Base-by-base conservation (phyloP, 805 yeast genomes). In the Limtongozyma cylindracea region DNA sequence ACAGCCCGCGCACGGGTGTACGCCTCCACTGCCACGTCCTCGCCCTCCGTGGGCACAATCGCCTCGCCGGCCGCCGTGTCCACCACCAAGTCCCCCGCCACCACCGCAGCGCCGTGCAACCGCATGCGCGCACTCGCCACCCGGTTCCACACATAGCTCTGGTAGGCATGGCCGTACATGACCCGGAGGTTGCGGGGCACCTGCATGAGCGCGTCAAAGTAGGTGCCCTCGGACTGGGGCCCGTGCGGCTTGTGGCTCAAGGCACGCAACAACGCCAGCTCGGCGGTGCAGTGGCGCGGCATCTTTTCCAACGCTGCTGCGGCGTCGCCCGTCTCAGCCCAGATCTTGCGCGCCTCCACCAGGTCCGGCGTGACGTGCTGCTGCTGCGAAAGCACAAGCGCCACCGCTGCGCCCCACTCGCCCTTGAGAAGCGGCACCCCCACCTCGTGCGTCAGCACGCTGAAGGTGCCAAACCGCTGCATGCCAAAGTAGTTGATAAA, bases 91-190 rank as follows among this genome's bases (percentile, higher is more conserved):
- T 82, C 96, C 13, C 96, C 96, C 17, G 51, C 71, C 25, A 73
- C 71, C 17, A 73, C 61, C 13, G 55, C 40, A 28, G 61, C 38
- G 2, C 95, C 95, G 43, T 57, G 71, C 25, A 67, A 38, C 33
- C 61, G 62, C 19, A 78, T 52, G 37, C 98, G 57, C 31, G 60
- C 61, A 23, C 91, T 70, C 1, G 80, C 84, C 17, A 70, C 91
- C 23, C 56, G 40, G 38, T 91, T 91, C 99, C 98, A 91, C 14
- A 88, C 61, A 37, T 70, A 88, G 30, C 94, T 77, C 47, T 88
- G 98, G 42, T 91, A 91, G 3, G 98, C 93, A 45, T 88, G 99
- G 3, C 74, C 93, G 38, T 88, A 88, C 91, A 88, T 84, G 26
- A 82, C 63, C 40, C 94, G 57, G 39, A 88, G 52, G 39, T 82